Conservation (phyloP, 805 yeast species). For the Ogataea glucozyma region DNA sequence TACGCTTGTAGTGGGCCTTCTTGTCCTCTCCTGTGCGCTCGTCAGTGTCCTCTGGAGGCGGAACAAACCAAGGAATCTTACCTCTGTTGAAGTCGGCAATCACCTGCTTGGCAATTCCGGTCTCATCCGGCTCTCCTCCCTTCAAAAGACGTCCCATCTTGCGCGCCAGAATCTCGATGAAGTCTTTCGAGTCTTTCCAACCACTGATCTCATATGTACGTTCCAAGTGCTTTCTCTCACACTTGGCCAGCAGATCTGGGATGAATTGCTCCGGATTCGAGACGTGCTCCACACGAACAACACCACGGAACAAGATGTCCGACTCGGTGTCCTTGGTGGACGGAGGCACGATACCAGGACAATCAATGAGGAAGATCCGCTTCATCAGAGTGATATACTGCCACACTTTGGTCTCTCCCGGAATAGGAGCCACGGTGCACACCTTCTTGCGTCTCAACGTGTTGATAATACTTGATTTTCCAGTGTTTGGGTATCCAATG, state of each 20-base stretch:
- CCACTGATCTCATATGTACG: slow-evolving; percentile 94
- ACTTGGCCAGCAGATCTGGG: slow-evolving; percentile 79
- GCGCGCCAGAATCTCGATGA: slow-evolving; percentile 86
- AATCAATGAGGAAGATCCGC: slow-evolving; percentile 90
- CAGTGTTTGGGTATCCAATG: slow-evolving; percentile 98
- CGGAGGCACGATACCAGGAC: slow-evolving; percentile 99
- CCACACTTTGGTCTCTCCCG: slow-evolving; percentile 99
- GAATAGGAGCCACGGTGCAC: slow-evolving; percentile 96
- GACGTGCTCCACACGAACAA: slow-evolving; percentile 97
- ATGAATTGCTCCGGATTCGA: slow-evolving; percentile 93
- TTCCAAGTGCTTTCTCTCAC: slow-evolving; percentile 87
- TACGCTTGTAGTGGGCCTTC: slow-evolving; percentile 53
- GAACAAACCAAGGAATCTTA: slow-evolving; percentile 95
- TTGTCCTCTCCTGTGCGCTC: slow-evolving; percentile 58
- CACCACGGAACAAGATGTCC: slow-evolving; percentile 93
- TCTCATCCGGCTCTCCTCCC: slow-evolving; percentile 98
- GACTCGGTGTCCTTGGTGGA: slow-evolving; percentile 85
- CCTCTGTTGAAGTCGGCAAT: slow-evolving; percentile 96
- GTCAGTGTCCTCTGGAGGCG: slow-evolving; percentile 80
- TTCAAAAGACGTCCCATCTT: slow-evolving; percentile 90
- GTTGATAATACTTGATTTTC: slow-evolving; percentile 93
- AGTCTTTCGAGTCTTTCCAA: slow-evolving; percentile 78
- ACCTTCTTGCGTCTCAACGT: slow-evolving; percentile 93
- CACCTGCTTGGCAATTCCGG: slow-evolving; percentile 86
- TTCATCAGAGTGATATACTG: slow-evolving; percentile 97